phyloP scores from a whole-genome alignment of 495 filamentous ascomycete species.

The Penicillium coffeae region DNA sequence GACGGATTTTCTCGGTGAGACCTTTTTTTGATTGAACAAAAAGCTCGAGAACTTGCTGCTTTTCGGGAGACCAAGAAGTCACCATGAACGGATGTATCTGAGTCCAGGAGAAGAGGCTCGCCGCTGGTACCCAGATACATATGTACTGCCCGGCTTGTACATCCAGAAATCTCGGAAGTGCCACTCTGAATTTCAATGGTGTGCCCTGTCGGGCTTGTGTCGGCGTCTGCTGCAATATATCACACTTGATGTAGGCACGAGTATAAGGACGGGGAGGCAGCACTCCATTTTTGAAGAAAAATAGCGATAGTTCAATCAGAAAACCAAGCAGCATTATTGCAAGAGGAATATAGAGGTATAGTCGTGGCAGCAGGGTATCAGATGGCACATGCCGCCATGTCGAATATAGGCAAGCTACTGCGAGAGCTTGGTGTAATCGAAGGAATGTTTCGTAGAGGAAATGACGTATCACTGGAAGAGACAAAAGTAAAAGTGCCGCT shows the following conservation, averaged over 20 bases:
- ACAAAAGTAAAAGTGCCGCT: constrained; percentile 13
- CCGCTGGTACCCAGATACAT: constrained; percentile 20
- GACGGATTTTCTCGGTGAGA: constrained; percentile 17
- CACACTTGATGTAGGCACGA: constrained; percentile 7
- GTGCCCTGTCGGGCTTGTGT: constrained; percentile 1
- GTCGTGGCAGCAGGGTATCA: not conserved
- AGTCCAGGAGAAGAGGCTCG: constrained; percentile 19
- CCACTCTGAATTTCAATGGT: constrained; percentile 5
- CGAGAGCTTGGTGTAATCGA: constrained; percentile 20
- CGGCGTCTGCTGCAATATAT: not conserved
- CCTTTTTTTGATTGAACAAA: constrained; percentile 18
- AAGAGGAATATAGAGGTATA: constrained; percentile 26
- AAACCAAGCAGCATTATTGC: constrained; percentile 22
- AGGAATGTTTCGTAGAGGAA: constrained; percentile 23
- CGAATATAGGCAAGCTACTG: constrained; percentile 12
- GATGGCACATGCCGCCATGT: constrained; percentile 21
- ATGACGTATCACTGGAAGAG: constrained; percentile 11
- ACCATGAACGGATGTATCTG: constrained; percentile 34
- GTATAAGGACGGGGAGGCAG: constrained; percentile 2
- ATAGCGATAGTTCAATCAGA: constrained; percentile 12
- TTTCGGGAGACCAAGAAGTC: constrained; percentile 23
- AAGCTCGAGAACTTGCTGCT: constrained; percentile 18
- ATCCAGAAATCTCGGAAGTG: constrained; percentile 5
- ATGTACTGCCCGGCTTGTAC: constrained; percentile 25
- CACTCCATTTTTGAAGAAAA: constrained; percentile 16